Percentiles rank a stretch among this genome's conserved stretches.
Evolutionary conservation across 257 asterid genomes (phyloP).

Genomic region (Salvia splendens): DNA sequence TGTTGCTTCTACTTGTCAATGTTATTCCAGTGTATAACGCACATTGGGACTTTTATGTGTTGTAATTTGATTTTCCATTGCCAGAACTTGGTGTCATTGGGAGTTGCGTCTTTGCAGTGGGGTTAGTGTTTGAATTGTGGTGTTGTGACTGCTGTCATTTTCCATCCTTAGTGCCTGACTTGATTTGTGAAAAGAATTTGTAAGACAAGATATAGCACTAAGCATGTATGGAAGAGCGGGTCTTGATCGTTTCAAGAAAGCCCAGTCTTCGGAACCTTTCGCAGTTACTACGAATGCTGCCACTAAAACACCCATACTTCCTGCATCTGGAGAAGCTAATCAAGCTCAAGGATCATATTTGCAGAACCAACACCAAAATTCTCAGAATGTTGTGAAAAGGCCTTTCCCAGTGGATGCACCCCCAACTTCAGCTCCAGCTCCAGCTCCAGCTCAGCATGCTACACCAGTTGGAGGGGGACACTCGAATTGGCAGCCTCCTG

Average conservation of each 20-base stretch:
- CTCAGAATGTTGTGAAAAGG: constrained; percentile 45
- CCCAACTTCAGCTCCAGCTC: constrained; percentile 26
- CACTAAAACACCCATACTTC: constrained; percentile 37
- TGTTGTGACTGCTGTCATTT: constrained; percentile 24
- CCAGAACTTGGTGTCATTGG: constrained; percentile 25
- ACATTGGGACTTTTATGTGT: constrained; percentile 15
- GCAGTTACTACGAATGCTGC: constrained; percentile 58
- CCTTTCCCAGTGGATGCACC: constrained; percentile 40
- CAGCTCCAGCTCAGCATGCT: constrained; percentile 49
- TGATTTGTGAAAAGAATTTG: constrained; percentile 21
- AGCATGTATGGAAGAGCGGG: constrained; percentile 89
- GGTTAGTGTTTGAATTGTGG: constrained; percentile 15
- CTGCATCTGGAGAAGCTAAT: constrained; percentile 35
- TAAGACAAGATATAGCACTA: constrained; percentile 27
- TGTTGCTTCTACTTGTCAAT: not conserved
- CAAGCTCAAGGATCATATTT: constrained; percentile 45
- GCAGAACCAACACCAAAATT: constrained; percentile 44
- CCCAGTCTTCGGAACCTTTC: constrained; percentile 82
- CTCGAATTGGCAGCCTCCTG: constrained; percentile 97
- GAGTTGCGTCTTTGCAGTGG: constrained; percentile 31
- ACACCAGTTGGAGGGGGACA: constrained; percentile 90
- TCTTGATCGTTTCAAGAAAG: constrained; percentile 94
- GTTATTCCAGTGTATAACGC: constrained; percentile 16
- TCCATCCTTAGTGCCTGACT: constrained; percentile 20
- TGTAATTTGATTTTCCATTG: constrained; percentile 15